These are phyloP conservation scores for Allomyces arbusculus DNA, from an alignment of 192 early-diverging fungal species.

Conservation along the genomic window DNA sequence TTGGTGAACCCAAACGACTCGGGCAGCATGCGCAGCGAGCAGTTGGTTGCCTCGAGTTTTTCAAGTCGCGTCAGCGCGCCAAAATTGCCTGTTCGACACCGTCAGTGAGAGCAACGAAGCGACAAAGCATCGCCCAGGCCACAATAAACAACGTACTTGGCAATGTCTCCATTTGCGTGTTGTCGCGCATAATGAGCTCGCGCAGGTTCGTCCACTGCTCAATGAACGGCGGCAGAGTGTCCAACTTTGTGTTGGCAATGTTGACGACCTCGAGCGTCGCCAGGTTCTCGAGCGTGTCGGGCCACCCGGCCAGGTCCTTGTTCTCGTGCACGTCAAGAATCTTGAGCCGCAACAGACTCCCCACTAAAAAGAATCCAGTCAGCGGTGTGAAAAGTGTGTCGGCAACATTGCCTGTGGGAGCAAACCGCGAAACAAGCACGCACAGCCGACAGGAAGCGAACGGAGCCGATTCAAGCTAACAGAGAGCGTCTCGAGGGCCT, in stretches of 20 bases:
- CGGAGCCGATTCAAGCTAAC: not conserved
- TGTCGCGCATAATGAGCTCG: slow-evolving; percentile 6
- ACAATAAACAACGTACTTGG: slow-evolving; percentile 1
- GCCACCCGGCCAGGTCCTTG: not conserved
- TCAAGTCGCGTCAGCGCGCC: slow-evolving; percentile 1
- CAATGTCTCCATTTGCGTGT: slow-evolving; percentile 6
- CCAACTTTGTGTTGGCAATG: slow-evolving; percentile 6
- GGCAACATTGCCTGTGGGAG: too few species aligned
- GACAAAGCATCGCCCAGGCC: too few species aligned
- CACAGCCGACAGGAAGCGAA: not conserved
- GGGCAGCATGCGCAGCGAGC: slow-evolving; percentile 2
- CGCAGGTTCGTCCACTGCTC: slow-evolving; percentile 2
- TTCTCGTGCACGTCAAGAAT: slow-evolving; percentile 1
- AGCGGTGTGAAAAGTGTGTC: too few species aligned
- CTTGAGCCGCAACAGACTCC: not conserved
- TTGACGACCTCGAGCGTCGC: not conserved
- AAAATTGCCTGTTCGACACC: not conserved
- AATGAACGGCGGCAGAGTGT: slow-evolving; percentile 1
- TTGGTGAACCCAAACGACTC: slow-evolving; percentile 3
- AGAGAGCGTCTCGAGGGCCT: not conserved
- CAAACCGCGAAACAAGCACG: too few species aligned
- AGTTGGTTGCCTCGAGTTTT: slow-evolving; percentile 5
- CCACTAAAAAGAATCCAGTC: not conserved
- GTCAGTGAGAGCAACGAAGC: too few species aligned
- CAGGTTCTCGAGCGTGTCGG: not conserved